Evolutionary conservation across 2,329 filamentous ascomycete genomes (phyloP).

Genomic region (Fusarium armeniacum): DNA sequence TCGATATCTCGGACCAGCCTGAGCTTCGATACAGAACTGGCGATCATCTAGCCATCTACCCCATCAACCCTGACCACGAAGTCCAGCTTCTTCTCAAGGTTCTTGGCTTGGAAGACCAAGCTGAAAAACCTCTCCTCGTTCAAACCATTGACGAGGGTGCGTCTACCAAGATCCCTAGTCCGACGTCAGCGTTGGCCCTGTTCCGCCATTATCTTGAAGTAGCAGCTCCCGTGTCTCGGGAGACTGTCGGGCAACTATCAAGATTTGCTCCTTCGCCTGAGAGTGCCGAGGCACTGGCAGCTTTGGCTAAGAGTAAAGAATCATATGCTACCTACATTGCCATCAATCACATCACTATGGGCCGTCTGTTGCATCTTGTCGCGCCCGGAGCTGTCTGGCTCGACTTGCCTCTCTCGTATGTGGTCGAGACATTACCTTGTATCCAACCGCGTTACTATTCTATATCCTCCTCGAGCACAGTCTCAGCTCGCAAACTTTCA

Average conservation of each 20-base stretch:
- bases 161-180: slow-evolving; percentile 54
- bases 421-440: slow-evolving; percentile 69
- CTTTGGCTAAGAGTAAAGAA: slow-evolving; percentile 42
- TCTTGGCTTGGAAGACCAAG: slow-evolving; percentile 44
- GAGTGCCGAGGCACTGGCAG: slow-evolving; percentile 45
- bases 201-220: slow-evolving; percentile 64
- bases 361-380: slow-evolving; percentile 42
- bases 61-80: slow-evolving; percentile 57
- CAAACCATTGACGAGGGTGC: slow-evolving; percentile 40
- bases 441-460: slow-evolving; percentile 69
- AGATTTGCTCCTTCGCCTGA: slow-evolving; percentile 68
- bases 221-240: slow-evolving; percentile 53
- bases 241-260: slow-evolving; percentile 54
- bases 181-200: slow-evolving; percentile 56
- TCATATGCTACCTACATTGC: slow-evolving; percentile 38
- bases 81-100: slow-evolving; percentile 50
- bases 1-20: slow-evolving; percentile 52
- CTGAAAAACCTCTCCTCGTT: slow-evolving; percentile 47
- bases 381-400: slow-evolving; percentile 42
- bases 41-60: slow-evolving; percentile 58
- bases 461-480: slow-evolving; percentile 68
- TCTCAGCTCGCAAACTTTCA: slow-evolving; percentile 44
- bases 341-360: slow-evolving; percentile 49
- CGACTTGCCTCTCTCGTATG: slow-evolving; percentile 60
- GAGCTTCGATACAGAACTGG: slow-evolving; percentile 57